phyloP scores from a whole-genome alignment of 208 protist species.

The Crithidia sp. region DNA sequence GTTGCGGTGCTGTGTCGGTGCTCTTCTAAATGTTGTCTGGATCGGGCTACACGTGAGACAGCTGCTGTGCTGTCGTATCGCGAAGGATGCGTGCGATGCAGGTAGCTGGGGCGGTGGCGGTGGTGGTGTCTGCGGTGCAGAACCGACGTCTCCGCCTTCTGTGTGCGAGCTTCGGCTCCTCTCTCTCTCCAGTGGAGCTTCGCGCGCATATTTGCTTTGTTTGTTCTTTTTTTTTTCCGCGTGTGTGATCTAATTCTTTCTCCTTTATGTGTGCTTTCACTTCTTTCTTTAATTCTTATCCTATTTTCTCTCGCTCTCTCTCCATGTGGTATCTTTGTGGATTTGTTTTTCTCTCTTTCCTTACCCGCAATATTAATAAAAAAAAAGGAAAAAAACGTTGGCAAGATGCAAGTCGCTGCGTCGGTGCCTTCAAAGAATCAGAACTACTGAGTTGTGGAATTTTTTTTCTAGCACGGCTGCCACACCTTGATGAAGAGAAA shows the following conservation, averaged over 20 bases:
- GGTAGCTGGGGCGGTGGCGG: too few relatives aligned
- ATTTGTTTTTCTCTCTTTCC: slow-evolving; percentile 11
- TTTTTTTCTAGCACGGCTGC: background rate
- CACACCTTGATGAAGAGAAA: too few relatives aligned
- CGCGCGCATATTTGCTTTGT: background rate
- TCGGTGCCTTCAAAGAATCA: too few relatives aligned
- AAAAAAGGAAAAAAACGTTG: slow-evolving; percentile 11
- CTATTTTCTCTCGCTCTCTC: background rate
- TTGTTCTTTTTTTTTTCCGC: slow-evolving; percentile 12
- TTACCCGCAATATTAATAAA: slow-evolving; percentile 13
- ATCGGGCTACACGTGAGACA: background rate
- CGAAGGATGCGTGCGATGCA: too few relatives aligned
- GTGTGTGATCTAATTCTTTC: background rate
- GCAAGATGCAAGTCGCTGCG: too few relatives aligned
- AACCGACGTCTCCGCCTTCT: too few relatives aligned
- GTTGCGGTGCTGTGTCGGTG: background rate
- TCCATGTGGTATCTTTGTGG: slow-evolving; percentile 8
- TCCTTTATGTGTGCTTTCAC: background rate
- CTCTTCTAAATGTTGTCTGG: background rate
- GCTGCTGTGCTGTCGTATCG: background rate
- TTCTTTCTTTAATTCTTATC: slow-evolving; percentile 2
- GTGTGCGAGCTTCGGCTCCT: background rate
- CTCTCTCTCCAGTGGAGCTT: background rate
- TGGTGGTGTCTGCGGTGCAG: too few relatives aligned
- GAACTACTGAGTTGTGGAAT: background rate